A percentile compares a stretch with the other conserved stretches of the same genome.
Conservation (phyloP, 2,329 filamentous ascomycete genomes). For the Colletotrichum brevisporum region DNA sequence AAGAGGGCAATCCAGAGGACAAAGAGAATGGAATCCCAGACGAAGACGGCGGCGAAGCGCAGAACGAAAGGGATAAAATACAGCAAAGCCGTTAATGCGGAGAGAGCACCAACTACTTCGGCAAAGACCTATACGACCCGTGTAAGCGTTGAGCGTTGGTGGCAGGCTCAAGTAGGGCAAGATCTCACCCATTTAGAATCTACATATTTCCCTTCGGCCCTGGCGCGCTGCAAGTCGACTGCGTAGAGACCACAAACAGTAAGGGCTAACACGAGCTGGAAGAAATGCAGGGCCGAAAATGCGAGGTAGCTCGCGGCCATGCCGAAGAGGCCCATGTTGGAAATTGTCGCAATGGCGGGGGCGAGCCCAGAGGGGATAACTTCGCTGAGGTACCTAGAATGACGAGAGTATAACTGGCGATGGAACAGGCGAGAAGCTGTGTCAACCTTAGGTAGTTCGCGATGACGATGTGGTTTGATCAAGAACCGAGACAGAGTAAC, state of each 20-base stretch:
- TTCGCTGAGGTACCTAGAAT: no score
- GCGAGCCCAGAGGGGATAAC: no score
- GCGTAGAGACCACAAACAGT: constrained; percentile 86
- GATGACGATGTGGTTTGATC: no score
- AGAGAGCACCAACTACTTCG: constrained; percentile 76
- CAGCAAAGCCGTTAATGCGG: constrained; percentile 73
- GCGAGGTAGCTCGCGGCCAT: constrained; percentile 64
- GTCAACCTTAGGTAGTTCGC: no score
- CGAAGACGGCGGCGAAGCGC: constrained; percentile 68
- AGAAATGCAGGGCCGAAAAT: constrained; percentile 77
- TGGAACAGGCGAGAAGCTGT: no score
- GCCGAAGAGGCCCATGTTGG: constrained; percentile 61
- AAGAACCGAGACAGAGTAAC: no score
- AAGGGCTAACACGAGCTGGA: constrained; percentile 83
- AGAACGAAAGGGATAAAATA: constrained; percentile 76
- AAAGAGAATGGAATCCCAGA: constrained; percentile 80
- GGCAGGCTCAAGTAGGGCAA: constrained; percentile 40
- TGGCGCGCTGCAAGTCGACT: constrained; percentile 72
- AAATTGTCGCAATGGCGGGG: neutral
- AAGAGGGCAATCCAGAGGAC: constrained; percentile 87
- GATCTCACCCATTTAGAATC: constrained; percentile 79
- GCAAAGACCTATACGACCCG: constrained; percentile 73
- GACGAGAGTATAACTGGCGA: no score
- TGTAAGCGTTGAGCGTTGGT: neutral
- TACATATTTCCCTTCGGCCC: constrained; percentile 62